Evolutionary conservation across 768 basidiomycete genomes (phyloP).

Genomic region (Hirschioporus abietinus): DNA sequence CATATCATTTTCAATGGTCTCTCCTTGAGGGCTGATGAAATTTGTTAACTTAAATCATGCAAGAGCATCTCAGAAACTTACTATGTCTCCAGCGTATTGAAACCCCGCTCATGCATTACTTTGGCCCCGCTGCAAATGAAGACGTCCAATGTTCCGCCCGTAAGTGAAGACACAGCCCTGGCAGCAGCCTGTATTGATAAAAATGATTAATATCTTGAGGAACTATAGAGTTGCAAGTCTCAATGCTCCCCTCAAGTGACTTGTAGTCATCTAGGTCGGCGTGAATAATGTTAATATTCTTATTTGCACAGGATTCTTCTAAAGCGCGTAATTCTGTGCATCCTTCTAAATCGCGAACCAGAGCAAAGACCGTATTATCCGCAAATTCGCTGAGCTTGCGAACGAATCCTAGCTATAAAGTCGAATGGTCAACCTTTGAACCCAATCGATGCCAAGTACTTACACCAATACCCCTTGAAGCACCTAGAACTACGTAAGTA

Average conservation of each 20-base stretch:
- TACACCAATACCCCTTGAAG: not conserved
- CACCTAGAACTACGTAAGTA: not conserved
- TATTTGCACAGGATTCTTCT: not conserved
- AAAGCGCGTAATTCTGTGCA: constrained; percentile 15
- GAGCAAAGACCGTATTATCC: constrained; percentile 21
- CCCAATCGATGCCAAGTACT: not conserved
- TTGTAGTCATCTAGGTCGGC: constrained; percentile 30
- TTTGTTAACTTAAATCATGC: not conserved
- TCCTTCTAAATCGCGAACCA: constrained; percentile 20
- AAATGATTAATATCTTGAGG: not conserved
- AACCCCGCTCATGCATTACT: constrained; percentile 10
- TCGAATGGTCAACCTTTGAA: not conserved
- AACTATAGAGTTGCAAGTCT: not conserved
- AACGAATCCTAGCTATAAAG: constrained; percentile 19
- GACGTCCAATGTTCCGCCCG: constrained; percentile 28
- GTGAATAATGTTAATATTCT: constrained; percentile 30
- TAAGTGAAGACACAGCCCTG: constrained; percentile 10
- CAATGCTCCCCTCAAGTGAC: constrained; percentile 24
- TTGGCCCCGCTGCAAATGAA: constrained; percentile 33
- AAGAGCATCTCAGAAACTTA: not conserved
- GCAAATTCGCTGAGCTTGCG: constrained; percentile 19
- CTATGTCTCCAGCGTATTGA: constrained; percentile 3
- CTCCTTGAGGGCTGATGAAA: not conserved
- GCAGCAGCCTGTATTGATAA: constrained; percentile 12
- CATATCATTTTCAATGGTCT: constrained; percentile 23